Evolutionary conservation across 768 basidiomycete species (phyloP).

Genomic region (Nidula microcarpa): DNA sequence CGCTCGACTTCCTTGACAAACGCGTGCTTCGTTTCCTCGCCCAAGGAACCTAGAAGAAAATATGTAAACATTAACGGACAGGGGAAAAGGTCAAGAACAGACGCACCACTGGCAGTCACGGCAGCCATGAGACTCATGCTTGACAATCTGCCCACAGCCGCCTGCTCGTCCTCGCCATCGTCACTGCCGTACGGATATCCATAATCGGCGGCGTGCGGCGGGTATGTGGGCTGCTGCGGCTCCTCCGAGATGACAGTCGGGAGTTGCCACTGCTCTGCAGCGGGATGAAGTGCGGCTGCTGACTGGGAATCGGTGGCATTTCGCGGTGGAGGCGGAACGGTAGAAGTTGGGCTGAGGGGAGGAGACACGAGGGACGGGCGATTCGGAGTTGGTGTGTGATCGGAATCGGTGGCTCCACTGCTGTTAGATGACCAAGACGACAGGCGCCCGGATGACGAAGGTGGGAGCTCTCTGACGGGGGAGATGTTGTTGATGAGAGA

Average conservation of each 20-base stretch:
- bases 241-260: too few relatives aligned
- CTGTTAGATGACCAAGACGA: background rate
- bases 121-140: constrained; percentile 94
- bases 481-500: constrained; percentile 6
- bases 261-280: too few relatives aligned
- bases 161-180: constrained; percentile 56
- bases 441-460: too few relatives aligned
- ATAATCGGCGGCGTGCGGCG: background rate
- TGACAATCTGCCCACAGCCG: constrained; percentile 79
- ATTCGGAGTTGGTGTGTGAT: background rate
- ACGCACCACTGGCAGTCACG: constrained; percentile 73
- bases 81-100: constrained; percentile 5
- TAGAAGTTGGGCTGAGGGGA: background rate
- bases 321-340: background rate
- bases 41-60: constrained; percentile 47
- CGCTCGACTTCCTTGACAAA: constrained; percentile 77
- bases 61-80: too few relatives aligned
- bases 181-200: constrained; percentile 11
- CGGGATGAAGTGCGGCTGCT: background rate
- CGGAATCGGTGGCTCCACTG: background rate
- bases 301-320: background rate
- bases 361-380: background rate
- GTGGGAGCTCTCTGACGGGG: background rate
- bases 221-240: background rate
- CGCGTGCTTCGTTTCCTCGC: constrained; percentile 50